These are phyloP conservation scores for Filobasidium floriforme DNA, from an alignment of 768 basidiomycete species.

Conservation along the genomic window DNA sequence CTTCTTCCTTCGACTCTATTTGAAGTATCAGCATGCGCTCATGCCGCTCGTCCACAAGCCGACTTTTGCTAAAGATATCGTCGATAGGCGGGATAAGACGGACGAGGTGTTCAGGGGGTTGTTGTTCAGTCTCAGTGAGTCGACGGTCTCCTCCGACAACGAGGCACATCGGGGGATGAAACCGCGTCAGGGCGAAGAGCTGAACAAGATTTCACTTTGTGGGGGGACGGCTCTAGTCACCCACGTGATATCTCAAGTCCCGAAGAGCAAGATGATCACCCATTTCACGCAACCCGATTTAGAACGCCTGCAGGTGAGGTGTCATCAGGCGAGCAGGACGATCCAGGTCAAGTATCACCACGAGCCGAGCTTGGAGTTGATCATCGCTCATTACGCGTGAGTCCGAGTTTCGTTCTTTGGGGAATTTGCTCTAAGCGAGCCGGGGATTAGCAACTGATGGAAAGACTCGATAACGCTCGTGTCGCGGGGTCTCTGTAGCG, in stretches of 20 bases:
- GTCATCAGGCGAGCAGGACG: constrained; percentile 13
- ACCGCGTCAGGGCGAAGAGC: too few relatives aligned
- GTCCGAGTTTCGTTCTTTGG: neutral
- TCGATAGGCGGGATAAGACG: constrained; percentile 27
- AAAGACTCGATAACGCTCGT: too few relatives aligned
- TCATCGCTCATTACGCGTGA: constrained; percentile 11
- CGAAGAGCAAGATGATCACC: constrained; percentile 18
- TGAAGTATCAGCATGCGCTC: constrained; percentile 31
- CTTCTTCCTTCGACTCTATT: constrained; percentile 31
- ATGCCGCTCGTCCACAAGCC: constrained; percentile 34
- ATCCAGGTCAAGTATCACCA: constrained; percentile 11
- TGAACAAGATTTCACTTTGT: too few relatives aligned
- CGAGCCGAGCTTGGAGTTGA: constrained; percentile 1
- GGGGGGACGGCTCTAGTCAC: constrained; percentile 1
- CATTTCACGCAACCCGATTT: constrained; percentile 18
- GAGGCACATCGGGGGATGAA: too few relatives aligned
- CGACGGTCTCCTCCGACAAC: too few relatives aligned
- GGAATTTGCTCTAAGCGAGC: neutral
- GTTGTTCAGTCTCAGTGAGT: constrained; percentile 19
- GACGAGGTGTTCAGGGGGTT: constrained; percentile 28
- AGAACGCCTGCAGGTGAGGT: constrained; percentile 11
- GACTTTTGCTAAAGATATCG: constrained; percentile 30
- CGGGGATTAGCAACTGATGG: neutral
- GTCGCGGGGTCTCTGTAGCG: neutral
- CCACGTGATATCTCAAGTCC: constrained; percentile 15